Conservation (phyloP, 2,329 filamentous ascomycete genomes). For the Calonectria henricotiae region DNA sequence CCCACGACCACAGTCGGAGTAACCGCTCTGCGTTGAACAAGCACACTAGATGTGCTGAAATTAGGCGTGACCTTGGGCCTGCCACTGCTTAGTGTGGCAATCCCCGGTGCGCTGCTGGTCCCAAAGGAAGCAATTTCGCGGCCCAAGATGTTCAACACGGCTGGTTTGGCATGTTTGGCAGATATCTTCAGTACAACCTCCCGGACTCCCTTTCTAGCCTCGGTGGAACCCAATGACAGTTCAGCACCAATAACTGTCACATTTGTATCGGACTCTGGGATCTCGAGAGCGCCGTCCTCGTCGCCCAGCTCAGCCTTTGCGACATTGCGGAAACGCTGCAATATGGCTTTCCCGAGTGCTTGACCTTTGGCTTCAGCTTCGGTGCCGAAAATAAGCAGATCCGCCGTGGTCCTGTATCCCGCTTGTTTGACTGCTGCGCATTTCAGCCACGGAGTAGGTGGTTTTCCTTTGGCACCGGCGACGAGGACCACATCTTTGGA, state of each 20-base stretch:
- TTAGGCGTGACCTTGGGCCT: neutral
- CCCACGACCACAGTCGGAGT: neutral
- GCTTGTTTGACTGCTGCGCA: neutral
- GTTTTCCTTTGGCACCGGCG: neutral
- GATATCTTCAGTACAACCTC: neutral
- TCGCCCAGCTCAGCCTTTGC: neutral
- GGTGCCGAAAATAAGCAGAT: neutral
- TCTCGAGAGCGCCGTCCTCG: neutral
- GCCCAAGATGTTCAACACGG: neutral
- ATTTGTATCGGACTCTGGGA: neutral
- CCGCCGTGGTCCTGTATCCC: neutral
- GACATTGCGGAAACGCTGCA: neutral
- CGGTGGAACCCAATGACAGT: neutral
- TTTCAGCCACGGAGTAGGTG: slow-evolving; percentile 3
- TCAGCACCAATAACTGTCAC: neutral
- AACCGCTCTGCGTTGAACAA: neutral
- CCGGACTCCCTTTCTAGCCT: neutral
- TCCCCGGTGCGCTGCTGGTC: neutral
- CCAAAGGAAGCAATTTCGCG: neutral
- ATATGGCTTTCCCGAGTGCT: neutral
- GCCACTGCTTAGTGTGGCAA: neutral
- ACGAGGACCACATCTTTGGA: neutral
- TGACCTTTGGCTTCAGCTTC: neutral
- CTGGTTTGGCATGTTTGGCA: neutral
- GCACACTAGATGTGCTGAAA: neutral